These are phyloP conservation scores for Stentor roeselii DNA, from an alignment of 73 alveolate species.

Conservation along the genomic window DNA sequence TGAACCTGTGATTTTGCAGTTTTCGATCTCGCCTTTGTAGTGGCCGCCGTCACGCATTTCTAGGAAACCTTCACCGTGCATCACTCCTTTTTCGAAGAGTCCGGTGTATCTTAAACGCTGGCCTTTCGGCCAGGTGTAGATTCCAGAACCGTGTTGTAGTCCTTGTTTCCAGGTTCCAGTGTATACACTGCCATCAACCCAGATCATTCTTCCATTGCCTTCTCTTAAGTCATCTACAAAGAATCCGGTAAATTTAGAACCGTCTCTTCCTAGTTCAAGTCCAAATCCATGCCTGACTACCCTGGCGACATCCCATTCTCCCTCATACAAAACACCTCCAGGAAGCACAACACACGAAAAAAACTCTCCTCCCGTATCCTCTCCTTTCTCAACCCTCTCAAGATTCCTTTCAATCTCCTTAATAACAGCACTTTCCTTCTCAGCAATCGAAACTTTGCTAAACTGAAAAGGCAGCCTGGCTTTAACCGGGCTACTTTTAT, in stretches of 20 bases:
- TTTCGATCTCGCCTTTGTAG: background rate
- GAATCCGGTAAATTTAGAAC: background rate
- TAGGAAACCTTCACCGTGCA: background rate
- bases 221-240: background rate
- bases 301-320: background rate
- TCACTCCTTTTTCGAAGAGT: background rate
- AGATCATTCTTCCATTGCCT: background rate
- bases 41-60: background rate
- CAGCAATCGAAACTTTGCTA: background rate
- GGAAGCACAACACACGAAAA: background rate
- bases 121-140: background rate
- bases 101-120: background rate
- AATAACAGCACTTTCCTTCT: background rate
- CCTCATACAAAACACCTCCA: background rate
- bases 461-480: background rate
- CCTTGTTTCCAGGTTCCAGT: background rate
- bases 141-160: background rate
- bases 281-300: background rate
- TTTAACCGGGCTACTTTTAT: background rate
- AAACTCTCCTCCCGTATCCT: background rate
- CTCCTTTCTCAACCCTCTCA: background rate
- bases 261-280: background rate
- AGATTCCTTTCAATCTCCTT: background rate
- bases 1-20: background rate
- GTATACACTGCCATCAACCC: background rate